Evolutionary conservation across 208 protist genomes (phyloP).

Genomic region (Trypanosomatidae sp.): DNA sequence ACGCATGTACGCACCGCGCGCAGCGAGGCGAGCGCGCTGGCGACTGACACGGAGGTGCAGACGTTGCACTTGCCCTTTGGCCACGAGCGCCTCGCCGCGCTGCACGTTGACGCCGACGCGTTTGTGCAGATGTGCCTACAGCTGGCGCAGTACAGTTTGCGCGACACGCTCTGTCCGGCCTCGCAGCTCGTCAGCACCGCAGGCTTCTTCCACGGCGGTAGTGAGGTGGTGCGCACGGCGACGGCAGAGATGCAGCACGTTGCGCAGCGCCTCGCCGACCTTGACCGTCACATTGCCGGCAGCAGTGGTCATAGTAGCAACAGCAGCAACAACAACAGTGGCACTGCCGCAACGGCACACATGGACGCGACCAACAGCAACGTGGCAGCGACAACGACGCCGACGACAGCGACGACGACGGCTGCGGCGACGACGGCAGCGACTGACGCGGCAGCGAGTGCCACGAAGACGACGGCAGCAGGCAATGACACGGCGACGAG

Average conservation of each 20-base stretch:
- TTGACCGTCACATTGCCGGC: not conserved
- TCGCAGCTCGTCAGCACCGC: conserved; percentile 49
- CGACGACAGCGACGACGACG: not conserved
- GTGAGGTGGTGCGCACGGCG: conserved; percentile 61
- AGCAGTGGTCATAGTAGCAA: not conserved
- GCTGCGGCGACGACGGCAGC: conserved; percentile 4
- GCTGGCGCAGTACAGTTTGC: conserved; percentile 60
- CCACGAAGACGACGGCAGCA: conserved; percentile 3
- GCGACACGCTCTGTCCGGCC: conserved; percentile 50
- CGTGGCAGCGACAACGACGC: not conserved
- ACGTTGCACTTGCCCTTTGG: conserved; percentile 42
- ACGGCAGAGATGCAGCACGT: conserved; percentile 47
- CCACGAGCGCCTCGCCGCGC: conserved; percentile 14
- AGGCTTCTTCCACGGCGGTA: conserved; percentile 73
- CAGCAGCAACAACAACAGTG: not conserved
- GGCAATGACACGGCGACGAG: not conserved
- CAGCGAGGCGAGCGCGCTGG: conserved; percentile 42
- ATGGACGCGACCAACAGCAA: conserved; percentile 1
- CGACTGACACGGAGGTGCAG: conserved; percentile 43
- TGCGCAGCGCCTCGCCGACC: conserved; percentile 21
- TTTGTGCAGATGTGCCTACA: conserved; percentile 86
- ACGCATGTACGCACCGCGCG: conserved; percentile 66
- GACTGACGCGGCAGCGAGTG: conserved; percentile 2
- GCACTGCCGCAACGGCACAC: not conserved
- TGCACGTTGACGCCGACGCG: conserved; percentile 42